These are phyloP conservation scores for Chamaenerion angustifolium DNA, from an alignment of 345 rosid species.

Conservation along the genomic window DNA sequence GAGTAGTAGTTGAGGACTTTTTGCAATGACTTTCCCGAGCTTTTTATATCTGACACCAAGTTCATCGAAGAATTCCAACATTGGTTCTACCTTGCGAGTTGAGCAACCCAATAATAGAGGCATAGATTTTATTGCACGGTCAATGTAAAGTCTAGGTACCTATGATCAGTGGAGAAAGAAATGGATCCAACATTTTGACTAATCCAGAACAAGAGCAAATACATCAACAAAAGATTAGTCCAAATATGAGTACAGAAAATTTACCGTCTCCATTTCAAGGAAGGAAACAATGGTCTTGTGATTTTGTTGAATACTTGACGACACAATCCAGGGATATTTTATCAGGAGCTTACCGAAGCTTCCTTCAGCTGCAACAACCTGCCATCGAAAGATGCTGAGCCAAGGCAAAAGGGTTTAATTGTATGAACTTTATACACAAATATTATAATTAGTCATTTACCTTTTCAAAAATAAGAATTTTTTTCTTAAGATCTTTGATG, in stretches of 20 bases:
- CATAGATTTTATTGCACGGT: slow-evolving; percentile 59
- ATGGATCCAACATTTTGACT: background rate
- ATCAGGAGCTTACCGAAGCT: slow-evolving; percentile 46
- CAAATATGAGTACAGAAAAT: background rate
- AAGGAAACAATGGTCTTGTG: slow-evolving; percentile 31
- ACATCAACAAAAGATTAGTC: background rate
- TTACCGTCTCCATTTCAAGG: slow-evolving; percentile 53
- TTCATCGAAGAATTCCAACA: slow-evolving; percentile 41
- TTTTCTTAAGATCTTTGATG: slow-evolving; percentile 28
- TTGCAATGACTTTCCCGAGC: slow-evolving; percentile 58
- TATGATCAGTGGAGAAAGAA: slow-evolving; percentile 9
- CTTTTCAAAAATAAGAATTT: slow-evolving; percentile 32
- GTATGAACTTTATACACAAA: background rate
- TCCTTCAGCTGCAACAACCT: slow-evolving; percentile 34
- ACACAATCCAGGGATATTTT: slow-evolving; percentile 83
- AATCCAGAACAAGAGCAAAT: background rate
- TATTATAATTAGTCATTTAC: slow-evolving; percentile 14
- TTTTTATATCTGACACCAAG: slow-evolving; percentile 41
- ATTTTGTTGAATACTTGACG: slow-evolving; percentile 49
- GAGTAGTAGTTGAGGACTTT: slow-evolving; percentile 70
- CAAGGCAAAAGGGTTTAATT: background rate
- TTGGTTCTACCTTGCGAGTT: slow-evolving; percentile 42
- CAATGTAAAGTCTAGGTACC: slow-evolving; percentile 43
- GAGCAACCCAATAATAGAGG: slow-evolving; percentile 77
- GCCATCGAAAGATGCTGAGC: slow-evolving; percentile 4